phyloP scores from a whole-genome alignment of 768 basidiomycete genomes.

The Amanita inopinata region DNA sequence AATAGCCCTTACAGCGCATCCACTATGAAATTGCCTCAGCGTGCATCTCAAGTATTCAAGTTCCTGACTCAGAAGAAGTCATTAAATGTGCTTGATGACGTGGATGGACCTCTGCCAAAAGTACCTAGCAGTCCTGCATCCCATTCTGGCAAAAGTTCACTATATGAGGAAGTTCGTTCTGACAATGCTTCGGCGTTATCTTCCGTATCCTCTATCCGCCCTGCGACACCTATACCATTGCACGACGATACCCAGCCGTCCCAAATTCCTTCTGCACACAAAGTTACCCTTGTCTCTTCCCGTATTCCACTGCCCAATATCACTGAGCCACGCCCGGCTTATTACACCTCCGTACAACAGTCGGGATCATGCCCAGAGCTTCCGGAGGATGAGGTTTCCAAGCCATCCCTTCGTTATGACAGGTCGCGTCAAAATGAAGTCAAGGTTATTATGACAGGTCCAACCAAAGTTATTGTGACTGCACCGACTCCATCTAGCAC shows the following conservation, averaged over 20 bases:
- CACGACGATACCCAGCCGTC: constrained; percentile 5
- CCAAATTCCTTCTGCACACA: constrained; percentile 1
- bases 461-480: constrained; percentile 43
- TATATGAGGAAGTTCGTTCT: constrained; percentile 9
- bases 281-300: constrained; percentile 3
- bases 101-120: constrained; percentile 30
- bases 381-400: background rate
- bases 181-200: constrained; percentile 14
- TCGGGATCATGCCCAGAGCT: background rate
- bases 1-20: constrained; percentile 23
- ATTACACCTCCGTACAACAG: background rate
- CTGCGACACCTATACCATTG: constrained; percentile 11
- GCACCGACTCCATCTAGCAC: constrained; percentile 39
- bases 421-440: constrained; percentile 22
- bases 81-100: constrained; percentile 20
- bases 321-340: constrained; percentile 4
- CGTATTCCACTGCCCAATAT: constrained; percentile 5
- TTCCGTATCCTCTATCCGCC: constrained; percentile 7
- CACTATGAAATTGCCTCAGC: constrained; percentile 44
- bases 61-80: constrained; percentile 49
- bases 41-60: constrained; percentile 68
- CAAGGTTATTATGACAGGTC: constrained; percentile 34
- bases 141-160: constrained; percentile 24
- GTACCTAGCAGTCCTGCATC: constrained; percentile 29
- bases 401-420: constrained; percentile 10